phyloP scores from a whole-genome alignment of 441 rosid genomes.

The Hypseocharis bilobata region DNA sequence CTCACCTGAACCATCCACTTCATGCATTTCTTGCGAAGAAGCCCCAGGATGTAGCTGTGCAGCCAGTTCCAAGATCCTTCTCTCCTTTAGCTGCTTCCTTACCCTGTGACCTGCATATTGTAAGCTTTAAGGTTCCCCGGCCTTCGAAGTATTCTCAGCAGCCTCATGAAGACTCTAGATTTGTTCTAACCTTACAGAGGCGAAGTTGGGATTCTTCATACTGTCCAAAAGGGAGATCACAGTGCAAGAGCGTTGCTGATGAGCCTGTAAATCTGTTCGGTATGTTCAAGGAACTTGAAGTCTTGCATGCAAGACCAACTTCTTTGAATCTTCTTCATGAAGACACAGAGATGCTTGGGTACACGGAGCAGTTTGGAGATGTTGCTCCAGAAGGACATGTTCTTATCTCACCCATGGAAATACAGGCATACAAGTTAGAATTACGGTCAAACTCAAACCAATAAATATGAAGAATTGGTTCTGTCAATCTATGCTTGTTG shows the following conservation, averaged over 20 bases:
- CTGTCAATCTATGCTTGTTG: not conserved
- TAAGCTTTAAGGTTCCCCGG: conserved; percentile 73
- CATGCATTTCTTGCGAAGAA: conserved; percentile 69
- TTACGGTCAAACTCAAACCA: conserved; percentile 44
- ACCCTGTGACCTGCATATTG: conserved; percentile 84
- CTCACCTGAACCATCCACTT: conserved; percentile 79
- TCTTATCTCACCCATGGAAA: conserved; percentile 74
- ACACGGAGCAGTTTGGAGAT: conserved; percentile 45
- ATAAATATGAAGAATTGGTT: conserved; percentile 14
- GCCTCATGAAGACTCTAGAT: conserved; percentile 48
- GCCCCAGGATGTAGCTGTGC: conserved; percentile 52
- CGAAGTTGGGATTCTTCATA: conserved; percentile 69
- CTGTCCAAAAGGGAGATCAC: conserved; percentile 46
- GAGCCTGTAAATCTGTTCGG: conserved; percentile 57
- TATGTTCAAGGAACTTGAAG: conserved; percentile 67
- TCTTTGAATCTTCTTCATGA: conserved; percentile 85
- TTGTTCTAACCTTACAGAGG: conserved; percentile 59
- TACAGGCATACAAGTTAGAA: conserved; percentile 85
- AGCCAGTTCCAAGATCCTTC: conserved; percentile 42
- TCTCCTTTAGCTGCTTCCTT: conserved; percentile 64
- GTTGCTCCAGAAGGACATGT: conserved; percentile 52
- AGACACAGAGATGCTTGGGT: conserved; percentile 65
- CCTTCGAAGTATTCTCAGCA: conserved; percentile 59
- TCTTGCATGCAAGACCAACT: conserved; percentile 49
- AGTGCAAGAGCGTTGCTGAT: conserved; percentile 50